Evolutionary conservation across 83 land plant species (phyloP), one percentile per base, ranked within the genome.

Genomic region (Thuja plicata): DNA sequence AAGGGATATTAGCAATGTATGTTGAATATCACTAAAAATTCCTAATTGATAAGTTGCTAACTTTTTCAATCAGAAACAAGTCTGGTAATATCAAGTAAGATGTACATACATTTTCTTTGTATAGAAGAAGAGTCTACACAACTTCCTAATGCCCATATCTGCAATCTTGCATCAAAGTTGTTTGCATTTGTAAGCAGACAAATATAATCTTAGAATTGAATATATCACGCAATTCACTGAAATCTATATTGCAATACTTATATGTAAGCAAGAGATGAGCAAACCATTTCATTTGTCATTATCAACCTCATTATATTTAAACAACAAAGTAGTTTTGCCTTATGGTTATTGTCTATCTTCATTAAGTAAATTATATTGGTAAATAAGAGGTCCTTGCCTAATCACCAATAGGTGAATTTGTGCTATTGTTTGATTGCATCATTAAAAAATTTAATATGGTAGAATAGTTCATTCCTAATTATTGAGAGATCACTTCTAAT

Each of bases 121-220:
- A 94, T 12, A 98, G 91, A 77, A 97, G 91, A 88, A 98, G 94
- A 37, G 96, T 97, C 91, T 97, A 99, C 86, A 97, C 99, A 87
- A 98, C 99, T 88, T 98, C 99, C 99, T 98, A 97, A 89, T 98
- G 99, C 34, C 99, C 99, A 91, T 97, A 94, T 86, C 99, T 90
- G 88, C 98, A 98, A 12, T 99, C 97, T 90, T 98, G 99, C 99
- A 98, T 98, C 90, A 98, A 88, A 8, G 99, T 97, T 27, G 99
- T 98, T 99, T 98, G 91, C 88, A 90, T 32, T 73, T 37, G 38
- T 50, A 38, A 86, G 12, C 66, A 60, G 84, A 45, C 45, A 81
- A 5, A 45, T 78, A 81, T 52, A 81, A 81, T 52, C 84, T 81
- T 27, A 81, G 84, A 2, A 21, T 45, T 81, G 84, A 81, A 81